phyloP scores from a whole-genome alignment of 2,329 filamentous ascomycete species.

The Onygena corvina region DNA sequence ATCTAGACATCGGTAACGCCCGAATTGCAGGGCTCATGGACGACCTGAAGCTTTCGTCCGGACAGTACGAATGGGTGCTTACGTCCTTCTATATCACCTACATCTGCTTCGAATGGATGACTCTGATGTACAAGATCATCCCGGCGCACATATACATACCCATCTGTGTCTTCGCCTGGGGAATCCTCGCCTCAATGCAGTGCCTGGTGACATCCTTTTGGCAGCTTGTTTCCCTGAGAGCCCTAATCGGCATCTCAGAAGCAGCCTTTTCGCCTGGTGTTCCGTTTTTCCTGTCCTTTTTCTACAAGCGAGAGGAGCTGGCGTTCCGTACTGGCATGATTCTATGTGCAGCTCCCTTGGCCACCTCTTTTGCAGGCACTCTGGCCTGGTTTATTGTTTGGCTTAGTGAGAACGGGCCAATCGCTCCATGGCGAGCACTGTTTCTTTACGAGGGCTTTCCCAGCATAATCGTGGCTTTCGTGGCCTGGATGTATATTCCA shows the following conservation, averaged over 20 bases:
- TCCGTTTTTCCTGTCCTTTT: conserved; percentile 53
- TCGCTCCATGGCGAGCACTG: conserved; percentile 74
- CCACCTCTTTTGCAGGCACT: conserved; percentile 58
- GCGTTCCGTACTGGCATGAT: conserved; percentile 78
- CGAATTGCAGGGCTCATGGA: conserved; percentile 46
- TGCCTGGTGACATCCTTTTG: conserved; percentile 51
- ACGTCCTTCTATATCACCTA: conserved; percentile 55
- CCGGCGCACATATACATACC: conserved; percentile 51
- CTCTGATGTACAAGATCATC: conserved; percentile 48
- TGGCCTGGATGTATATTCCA: conserved; percentile 64
- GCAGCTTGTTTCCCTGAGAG: conserved; percentile 38
- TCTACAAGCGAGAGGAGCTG: conserved; percentile 56
- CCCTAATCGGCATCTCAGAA: conserved; percentile 44
- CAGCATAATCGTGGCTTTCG: conserved; percentile 59
- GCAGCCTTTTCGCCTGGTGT: conserved; percentile 53
- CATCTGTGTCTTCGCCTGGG: conserved; percentile 60
- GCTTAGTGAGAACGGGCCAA: conserved; percentile 50
- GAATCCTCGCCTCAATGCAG: conserved; percentile 64
- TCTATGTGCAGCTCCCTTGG: conserved; percentile 58
- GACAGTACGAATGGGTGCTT: conserved; percentile 50
- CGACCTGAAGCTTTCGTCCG: conserved; percentile 43
- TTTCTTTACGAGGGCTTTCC: conserved; percentile 81
- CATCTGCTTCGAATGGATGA: conserved; percentile 56
- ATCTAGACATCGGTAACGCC: conserved; percentile 49
- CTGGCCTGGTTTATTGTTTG: conserved; percentile 66